Evolutionary conservation across 768 basidiomycete genomes (phyloP), one percentile per base, ranked within the genome.

Genomic region (Boletus reticulatus): DNA sequence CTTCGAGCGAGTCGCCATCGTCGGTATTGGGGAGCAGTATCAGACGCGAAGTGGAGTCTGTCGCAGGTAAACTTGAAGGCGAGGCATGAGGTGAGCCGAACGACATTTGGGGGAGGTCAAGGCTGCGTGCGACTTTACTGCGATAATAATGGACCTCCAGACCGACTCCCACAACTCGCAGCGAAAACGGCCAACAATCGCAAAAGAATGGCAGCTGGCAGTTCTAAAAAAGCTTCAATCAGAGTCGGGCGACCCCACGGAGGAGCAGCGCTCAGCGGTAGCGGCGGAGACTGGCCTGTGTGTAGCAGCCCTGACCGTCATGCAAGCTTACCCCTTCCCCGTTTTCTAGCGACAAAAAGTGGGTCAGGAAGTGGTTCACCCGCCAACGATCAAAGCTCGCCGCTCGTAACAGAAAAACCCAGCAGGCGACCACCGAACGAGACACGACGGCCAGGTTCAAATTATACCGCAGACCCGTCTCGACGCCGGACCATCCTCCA

Each of bases 21-120:
- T 83, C 82, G 14, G 74, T 72, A 63, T 85, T 76, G 46, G 84
- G 82, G 36, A 87, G 80, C 31, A 88, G 81, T 50, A 88, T 80
- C 45, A 89, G 80, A 17, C 83, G 83, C 14, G 86, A 75, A 36
- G 80, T 75, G 4, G 79, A 76, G 53, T 34, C 17, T 4, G 45
- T 19, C 10, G 48, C 48, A 38, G 22, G 37, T 7, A 27, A 7
- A 36, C 6, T 17, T 14, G 45, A 27, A 6, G 4, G 29, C 17
- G 32, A n/a, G 22, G 16, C 29, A 24, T 29, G 34, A 20, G 43
- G 36, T 13, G 29, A 27, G 9, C 27, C 9, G 27, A 3, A 57
- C 34, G 58, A 43, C 59, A 52, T 52, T 34, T 4, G 34, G 45
- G 38, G 32, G 37, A 48, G 52, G 48, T 39, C 59, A 37, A 50